Evolutionary conservation across 1,284 basidiomycete species (phyloP).

Genomic region (Naganishia sp.): DNA sequence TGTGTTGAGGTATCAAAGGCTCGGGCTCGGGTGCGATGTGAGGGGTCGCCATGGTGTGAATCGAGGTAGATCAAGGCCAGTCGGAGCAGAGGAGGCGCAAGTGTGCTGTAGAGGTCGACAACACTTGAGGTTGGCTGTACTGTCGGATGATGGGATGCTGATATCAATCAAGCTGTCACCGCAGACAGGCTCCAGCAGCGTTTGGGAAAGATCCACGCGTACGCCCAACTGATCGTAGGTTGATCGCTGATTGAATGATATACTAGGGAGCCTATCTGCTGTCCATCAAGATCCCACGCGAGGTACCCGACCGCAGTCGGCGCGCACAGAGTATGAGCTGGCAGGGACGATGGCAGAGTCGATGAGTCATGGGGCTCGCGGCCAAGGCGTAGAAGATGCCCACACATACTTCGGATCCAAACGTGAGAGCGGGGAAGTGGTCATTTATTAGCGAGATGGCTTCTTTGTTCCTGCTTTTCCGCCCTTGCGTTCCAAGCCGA

Average conservation of each 20-base stretch:
- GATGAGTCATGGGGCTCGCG: not conserved
- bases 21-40: not conserved
- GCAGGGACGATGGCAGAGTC: no score
- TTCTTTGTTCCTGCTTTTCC: not conserved
- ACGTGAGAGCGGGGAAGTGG: constrained; percentile 19
- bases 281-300: not conserved
- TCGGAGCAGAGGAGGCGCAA: not conserved
- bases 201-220: not conserved
- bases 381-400: constrained; percentile 5
- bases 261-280: not conserved
- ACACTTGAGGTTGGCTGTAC: not conserved
- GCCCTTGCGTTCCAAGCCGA: not conserved
- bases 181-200: not conserved
- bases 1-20: constrained; percentile 26
- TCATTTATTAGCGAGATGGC: constrained; percentile 12
- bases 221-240: not conserved
- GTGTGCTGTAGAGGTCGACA: not conserved
- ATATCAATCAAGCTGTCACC: not conserved
- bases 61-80: not conserved
- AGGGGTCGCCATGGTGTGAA: constrained; percentile 9
- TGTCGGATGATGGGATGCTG: not conserved
- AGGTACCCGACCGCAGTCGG: not conserved
- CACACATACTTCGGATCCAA: constrained; percentile 21
- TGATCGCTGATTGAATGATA: not conserved
- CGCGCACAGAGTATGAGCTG: not conserved